These are phyloP conservation scores for Ustilago loliicola DNA, from an alignment of 1,284 basidiomycete genomes.

Conservation along the genomic window DNA sequence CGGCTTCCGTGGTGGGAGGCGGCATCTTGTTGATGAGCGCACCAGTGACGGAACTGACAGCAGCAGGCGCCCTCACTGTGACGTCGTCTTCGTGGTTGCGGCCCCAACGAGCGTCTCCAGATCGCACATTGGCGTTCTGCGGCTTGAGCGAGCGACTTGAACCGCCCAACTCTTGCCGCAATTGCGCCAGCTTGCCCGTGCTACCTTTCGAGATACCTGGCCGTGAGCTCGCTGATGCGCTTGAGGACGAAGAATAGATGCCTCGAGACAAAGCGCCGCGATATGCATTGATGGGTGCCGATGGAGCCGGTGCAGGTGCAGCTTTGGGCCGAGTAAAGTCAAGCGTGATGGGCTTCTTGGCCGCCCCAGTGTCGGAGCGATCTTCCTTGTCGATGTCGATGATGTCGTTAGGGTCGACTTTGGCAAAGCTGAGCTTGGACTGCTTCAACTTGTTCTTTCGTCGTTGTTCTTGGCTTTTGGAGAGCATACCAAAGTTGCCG, in stretches of 20 bases:
- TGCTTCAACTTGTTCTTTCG: conserved; percentile 53
- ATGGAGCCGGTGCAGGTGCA: conserved; percentile 23
- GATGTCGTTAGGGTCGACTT: conserved; percentile 42
- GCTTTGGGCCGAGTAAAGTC: conserved; percentile 44
- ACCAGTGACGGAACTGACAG: conserved; percentile 61
- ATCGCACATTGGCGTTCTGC: conserved; percentile 49
- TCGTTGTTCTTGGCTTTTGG: conserved; percentile 39
- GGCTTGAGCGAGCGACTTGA: conserved; percentile 42
- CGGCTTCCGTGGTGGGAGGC: conserved; percentile 25
- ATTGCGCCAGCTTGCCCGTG: conserved; percentile 53
- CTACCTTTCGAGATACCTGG: conserved; percentile 27
- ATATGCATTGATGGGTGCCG: conserved; percentile 55
- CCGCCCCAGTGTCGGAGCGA: not conserved
- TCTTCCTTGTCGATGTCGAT: conserved; percentile 53
- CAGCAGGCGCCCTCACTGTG: conserved; percentile 55
- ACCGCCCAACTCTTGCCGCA: conserved; percentile 56
- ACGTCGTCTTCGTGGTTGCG: conserved; percentile 57
- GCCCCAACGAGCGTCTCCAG: conserved; percentile 36
- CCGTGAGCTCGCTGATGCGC: conserved; percentile 23
- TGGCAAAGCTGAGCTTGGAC: conserved; percentile 57
- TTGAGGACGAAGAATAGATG: conserved; percentile 16
- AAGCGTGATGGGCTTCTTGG: conserved; percentile 46
- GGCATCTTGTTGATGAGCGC: conserved; percentile 50
- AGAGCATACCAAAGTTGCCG: conserved; percentile 38
- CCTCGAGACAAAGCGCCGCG: conserved; percentile 38